Base-by-base conservation (phyloP, 805 yeast species). In the Lachancea quebecensis region DNA sequence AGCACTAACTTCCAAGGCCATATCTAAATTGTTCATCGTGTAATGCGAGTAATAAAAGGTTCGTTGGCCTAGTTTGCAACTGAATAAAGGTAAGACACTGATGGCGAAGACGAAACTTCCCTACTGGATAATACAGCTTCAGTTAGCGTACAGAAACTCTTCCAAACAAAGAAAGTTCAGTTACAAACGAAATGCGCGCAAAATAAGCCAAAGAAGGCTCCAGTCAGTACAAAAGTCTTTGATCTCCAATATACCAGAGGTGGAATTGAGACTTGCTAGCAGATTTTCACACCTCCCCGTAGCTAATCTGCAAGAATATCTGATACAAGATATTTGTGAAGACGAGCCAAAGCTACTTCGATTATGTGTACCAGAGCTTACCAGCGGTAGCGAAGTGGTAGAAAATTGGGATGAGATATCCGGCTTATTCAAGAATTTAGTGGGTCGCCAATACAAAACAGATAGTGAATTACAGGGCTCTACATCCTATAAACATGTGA, bases 101-200 rank as follows among this genome's bases (percentile, higher is more conserved):
- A 40, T 40, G 43, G 25, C 38, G 11, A 40, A 28, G 27, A 40
- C 10, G 9, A 27, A 40, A 3, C 38, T 28, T 28, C 38, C 32
- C 17, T 6, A 25, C 21, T 40, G 43, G 43, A 34, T 32, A 9
- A 25, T 32, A 5, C 43, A 40, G 25, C 17, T 40, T 32, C 34
- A 33, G 16, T 25, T 40, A 14, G 43, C 38, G 2, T 40, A 40
- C 34, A 18, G 43, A 25, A 40, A 40, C 25, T 40, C 38, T 10
- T 40, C 43, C 7, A 35, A 37, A 18, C 38, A 40, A 21, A 30
- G 43, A n/a, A 28, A 38, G 14, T 40, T 40, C 27, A 40, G 38
- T 16, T 40, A 33, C 25, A 40, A 40, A 35, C 38, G 27, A 15
- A 40, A 40, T 33, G 43, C 33, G 43, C 12, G 5, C n/a, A 18